Conservation (phyloP, 1,139 yeast genomes). For the Geotrichum bryndzae region DNA sequence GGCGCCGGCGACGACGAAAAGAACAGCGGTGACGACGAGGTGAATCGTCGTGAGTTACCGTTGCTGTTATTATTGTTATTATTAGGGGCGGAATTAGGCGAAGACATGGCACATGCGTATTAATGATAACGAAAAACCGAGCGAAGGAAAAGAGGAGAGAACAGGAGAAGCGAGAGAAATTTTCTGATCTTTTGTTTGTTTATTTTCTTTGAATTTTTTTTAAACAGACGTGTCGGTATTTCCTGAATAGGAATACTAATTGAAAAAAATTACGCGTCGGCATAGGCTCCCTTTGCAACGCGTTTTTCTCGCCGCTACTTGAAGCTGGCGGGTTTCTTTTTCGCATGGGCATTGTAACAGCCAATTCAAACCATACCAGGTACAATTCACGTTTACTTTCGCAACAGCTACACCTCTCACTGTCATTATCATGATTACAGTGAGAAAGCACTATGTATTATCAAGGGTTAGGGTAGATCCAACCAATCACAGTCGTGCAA, state of each 20-base stretch:
- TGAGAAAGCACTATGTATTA: not conserved
- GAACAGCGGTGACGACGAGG: constrained; percentile 59
- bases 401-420: not conserved
- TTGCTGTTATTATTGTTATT: not conserved
- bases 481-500: not conserved
- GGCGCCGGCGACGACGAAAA: constrained; percentile 47
- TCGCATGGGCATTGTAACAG: not conserved
- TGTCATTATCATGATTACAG: not conserved
- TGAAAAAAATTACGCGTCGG: constrained; percentile 5
- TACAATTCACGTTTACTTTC: not conserved
- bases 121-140: not conserved
- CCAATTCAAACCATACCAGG: too few relatives aligned
- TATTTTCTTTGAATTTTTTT: not conserved
- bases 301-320: not conserved
- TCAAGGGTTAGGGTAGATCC: not conserved
- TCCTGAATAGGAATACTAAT: constrained; percentile 4
- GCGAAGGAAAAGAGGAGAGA: not conserved
- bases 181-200: constrained; percentile 1
- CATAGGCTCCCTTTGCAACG: not conserved
- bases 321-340: not conserved
- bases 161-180: not conserved
- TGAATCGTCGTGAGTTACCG: constrained; percentile 1
- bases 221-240: not conserved
- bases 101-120: not conserved
- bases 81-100: not conserved